These are phyloP conservation scores for Gossypium mustelinum DNA, from an alignment of 345 rosid species.

Conservation along the genomic window DNA sequence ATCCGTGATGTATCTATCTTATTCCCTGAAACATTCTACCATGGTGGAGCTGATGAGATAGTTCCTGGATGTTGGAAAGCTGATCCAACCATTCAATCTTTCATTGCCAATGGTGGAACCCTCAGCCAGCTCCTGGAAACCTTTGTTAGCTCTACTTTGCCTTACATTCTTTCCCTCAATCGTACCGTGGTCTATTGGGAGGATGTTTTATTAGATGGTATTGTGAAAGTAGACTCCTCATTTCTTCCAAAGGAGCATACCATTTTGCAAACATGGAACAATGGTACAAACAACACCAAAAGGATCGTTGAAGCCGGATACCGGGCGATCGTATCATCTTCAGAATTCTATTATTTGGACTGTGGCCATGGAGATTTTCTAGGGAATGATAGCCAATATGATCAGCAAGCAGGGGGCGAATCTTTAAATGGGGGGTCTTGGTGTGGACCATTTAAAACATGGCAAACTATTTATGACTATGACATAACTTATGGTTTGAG, in stretches of 20 bases:
- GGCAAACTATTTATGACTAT: conserved; percentile 83
- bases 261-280: conserved; percentile 85
- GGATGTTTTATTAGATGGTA: conserved; percentile 55
- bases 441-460: conserved; percentile 89
- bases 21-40: conserved; percentile 75
- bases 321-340: conserved; percentile 71
- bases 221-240: conserved; percentile 45
- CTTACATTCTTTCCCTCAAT: conserved; percentile 61
- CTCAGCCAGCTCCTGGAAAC: conserved; percentile 62
- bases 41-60: conserved; percentile 75
- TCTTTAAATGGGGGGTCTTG: conserved; percentile 52
- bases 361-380: conserved; percentile 73
- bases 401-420: conserved; percentile 23
- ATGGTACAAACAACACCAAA: conserved; percentile 66
- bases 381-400: conserved; percentile 72
- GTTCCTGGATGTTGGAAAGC: conserved; percentile 81
- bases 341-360: conserved; percentile 79
- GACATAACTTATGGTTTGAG: conserved; percentile 65
- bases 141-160: conserved; percentile 54
- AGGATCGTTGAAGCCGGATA: conserved; percentile 63
- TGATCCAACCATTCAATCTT: conserved; percentile 54
- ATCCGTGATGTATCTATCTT: conserved; percentile 39
- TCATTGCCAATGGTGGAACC: conserved; percentile 55
- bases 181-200: conserved; percentile 84
- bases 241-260: conserved; percentile 52